Conservation (phyloP, 495 filamentous ascomycete genomes). For the Aspergillus steynii region DNA sequence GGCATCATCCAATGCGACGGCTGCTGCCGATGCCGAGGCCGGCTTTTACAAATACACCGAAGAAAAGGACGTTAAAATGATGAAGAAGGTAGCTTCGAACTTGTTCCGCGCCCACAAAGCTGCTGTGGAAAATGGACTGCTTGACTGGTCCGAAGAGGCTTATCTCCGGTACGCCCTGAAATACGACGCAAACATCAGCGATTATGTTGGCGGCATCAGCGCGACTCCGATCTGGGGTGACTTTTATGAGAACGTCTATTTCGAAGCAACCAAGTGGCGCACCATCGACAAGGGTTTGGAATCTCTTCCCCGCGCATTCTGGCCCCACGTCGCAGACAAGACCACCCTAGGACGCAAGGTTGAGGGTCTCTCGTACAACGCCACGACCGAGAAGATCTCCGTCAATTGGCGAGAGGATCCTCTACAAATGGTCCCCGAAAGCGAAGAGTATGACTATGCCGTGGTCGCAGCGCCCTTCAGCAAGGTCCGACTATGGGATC, state of each 20-base stretch:
- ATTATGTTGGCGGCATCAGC: slow-evolving; percentile 38
- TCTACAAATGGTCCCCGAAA: slow-evolving; percentile 41
- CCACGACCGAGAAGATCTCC: slow-evolving; percentile 41
- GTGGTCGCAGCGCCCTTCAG: slow-evolving; percentile 64
- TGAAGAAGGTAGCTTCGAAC: slow-evolving; percentile 54
- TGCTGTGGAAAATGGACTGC: slow-evolving; percentile 31
- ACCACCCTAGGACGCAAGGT: slow-evolving; percentile 56
- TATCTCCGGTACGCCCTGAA: slow-evolving; percentile 61
- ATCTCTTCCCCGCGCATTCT: slow-evolving; percentile 61
- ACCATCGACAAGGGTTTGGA: slow-evolving; percentile 67
- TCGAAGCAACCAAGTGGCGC: slow-evolving; percentile 56
- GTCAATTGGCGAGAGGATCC: slow-evolving; percentile 49
- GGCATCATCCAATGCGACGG: slow-evolving; percentile 33
- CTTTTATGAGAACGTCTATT: slow-evolving; percentile 56
- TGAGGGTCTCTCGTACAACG: slow-evolving; percentile 43
- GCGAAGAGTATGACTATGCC: slow-evolving; percentile 62
- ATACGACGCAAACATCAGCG: slow-evolving; percentile 54
- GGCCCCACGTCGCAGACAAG: slow-evolving; percentile 54
- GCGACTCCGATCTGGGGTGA: slow-evolving; percentile 26
- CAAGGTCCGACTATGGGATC: slow-evolving; percentile 53
- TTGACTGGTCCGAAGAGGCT: slow-evolving; percentile 61
- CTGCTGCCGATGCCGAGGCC: slow-evolving; percentile 35
- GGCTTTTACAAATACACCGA: slow-evolving; percentile 29
- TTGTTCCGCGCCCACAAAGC: slow-evolving; percentile 63
- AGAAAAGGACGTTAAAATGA: slow-evolving; percentile 28